Conservation (phyloP, 169 alveolate species). For the Plasmodium cynomolgi region DNA sequence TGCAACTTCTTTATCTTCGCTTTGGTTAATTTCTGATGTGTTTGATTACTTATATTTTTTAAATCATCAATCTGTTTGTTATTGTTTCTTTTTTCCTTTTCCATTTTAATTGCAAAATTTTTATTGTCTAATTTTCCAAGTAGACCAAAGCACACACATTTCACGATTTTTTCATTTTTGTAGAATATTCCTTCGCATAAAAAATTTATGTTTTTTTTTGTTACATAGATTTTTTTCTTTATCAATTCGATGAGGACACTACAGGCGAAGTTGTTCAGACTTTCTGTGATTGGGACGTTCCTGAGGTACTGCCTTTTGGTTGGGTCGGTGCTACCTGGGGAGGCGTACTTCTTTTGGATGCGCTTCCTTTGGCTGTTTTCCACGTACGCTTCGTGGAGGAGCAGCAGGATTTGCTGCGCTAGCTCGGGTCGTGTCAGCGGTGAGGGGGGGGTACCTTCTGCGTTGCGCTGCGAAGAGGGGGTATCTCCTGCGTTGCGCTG, state of each 20-base stretch:
- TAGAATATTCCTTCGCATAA: conserved; percentile 36
- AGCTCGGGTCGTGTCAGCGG: not conserved
- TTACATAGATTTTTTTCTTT: conserved; percentile 29
- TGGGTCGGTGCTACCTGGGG: not conserved
- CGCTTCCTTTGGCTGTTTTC: conserved; percentile 40
- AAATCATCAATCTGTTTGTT: conserved; percentile 17
- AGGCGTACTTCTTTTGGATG: conserved; percentile 30
- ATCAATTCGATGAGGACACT: conserved; percentile 39
- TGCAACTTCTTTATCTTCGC: conserved; percentile 30
- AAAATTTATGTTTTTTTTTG: conserved; percentile 27
- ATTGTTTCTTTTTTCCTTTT: conserved; percentile 8
- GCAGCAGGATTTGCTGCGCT: not conserved
- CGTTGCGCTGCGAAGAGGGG: too few species aligned
- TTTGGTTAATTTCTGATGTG: conserved; percentile 46
- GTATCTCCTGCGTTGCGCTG: not conserved
- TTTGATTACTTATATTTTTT: conserved; percentile 39
- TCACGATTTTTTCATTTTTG: conserved; percentile 48
- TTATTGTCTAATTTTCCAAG: conserved; percentile 40
- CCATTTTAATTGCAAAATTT: conserved; percentile 10
- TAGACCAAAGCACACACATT: conserved; percentile 26
- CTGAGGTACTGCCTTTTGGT: not conserved
- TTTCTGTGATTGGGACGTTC: not conserved
- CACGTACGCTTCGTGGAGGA: conserved; percentile 52
- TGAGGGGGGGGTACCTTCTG: not conserved
- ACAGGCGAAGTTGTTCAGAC: conserved; percentile 45